phyloP scores from a whole-genome alignment of 1,284 basidiomycete species.

The Cystobasidium slooffiae region DNA sequence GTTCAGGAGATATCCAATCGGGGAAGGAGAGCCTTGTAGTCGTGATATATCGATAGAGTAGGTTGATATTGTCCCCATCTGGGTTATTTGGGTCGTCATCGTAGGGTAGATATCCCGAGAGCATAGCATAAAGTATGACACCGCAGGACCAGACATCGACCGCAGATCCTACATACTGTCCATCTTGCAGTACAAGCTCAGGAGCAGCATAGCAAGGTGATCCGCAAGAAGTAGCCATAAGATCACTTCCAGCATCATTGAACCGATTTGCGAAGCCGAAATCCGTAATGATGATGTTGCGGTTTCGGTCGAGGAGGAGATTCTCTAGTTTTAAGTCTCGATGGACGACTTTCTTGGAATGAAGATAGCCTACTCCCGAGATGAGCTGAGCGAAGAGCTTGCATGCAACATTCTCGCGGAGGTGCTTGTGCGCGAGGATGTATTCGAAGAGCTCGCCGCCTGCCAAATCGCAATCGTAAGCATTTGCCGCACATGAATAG shows the following conservation, averaged over 20 bases:
- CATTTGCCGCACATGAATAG: no score
- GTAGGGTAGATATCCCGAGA: conserved; percentile 98
- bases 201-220: conserved; percentile 98
- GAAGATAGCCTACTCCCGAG: conserved; percentile 98
- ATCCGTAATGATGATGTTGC: conserved; percentile 99
- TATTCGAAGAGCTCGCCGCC: conserved; percentile 99
- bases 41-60: conserved; percentile 99
- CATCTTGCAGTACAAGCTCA: conserved; percentile 98
- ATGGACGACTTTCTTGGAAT: conserved; percentile 98
- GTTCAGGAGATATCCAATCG: conserved; percentile 82
- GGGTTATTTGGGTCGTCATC: conserved; percentile 99
- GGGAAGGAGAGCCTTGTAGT: conserved; percentile 93
- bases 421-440: conserved; percentile 95
- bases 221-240: conserved; percentile 98
- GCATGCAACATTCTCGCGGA: conserved; percentile 92
- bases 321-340: conserved; percentile 99
- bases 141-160: conserved; percentile 99
- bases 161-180: conserved; percentile 95
- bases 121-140: conserved; percentile 99
- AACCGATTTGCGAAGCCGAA: conserved; percentile 99
- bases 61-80: conserved; percentile 98
- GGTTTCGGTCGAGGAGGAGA: conserved; percentile 90
- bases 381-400: conserved; percentile 98
- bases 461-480: no score
- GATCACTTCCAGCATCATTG: conserved; percentile 81